Evolutionary conservation across 495 filamentous ascomycete species (phyloP), one percentile per base, ranked within the genome.

Genomic region (Podospora bellae-mahoneyi): DNA sequence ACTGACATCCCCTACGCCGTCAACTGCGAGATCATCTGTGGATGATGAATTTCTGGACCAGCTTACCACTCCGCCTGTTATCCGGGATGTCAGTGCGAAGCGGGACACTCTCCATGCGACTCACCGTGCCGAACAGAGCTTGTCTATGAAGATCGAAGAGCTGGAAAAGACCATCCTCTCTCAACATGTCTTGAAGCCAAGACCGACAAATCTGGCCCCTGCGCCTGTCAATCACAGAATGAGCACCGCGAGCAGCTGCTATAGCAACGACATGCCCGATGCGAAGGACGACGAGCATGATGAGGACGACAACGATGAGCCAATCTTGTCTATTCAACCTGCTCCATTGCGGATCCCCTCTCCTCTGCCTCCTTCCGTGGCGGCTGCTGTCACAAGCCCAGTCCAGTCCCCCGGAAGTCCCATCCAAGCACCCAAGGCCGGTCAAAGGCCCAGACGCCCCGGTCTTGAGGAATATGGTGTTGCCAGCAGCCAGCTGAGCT

Each of bases 71-170:
- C 69, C 69, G 27, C 80, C 82, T 16, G 64, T 82, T 2, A 80
- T 84, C 28, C 77, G 73, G 26, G 79, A 77, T 39, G 78, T 84
- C 16, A 57, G 63, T 26, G 81, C 81, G 6, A 79, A 76, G 68
- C 78, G 82, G 30, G 80, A 84, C 54, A 83, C 81, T 1, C 55
- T 80, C 20, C 75, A 77, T 4, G 68, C 78, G 4, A 72, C 68
- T 62, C 66, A 73, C 0, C 72, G 76, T 9, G 71, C 75, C 16
- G 72, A 78, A 23, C 75, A 76, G 13, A 84, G 82, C 60, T 61
- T 83, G 62, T 78, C 79, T 15, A 82, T 81, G 78, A 78, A 74
- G 65, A 78, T 82, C n/a, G 82, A 84, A 64, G 77, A 80, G 61
- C 64, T 79, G 2, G 80, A 77, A 61, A 74, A 74, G 64, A 71